phyloP scores from a whole-genome alignment of 768 basidiomycete genomes.

The Leccinum disarticulatum region DNA sequence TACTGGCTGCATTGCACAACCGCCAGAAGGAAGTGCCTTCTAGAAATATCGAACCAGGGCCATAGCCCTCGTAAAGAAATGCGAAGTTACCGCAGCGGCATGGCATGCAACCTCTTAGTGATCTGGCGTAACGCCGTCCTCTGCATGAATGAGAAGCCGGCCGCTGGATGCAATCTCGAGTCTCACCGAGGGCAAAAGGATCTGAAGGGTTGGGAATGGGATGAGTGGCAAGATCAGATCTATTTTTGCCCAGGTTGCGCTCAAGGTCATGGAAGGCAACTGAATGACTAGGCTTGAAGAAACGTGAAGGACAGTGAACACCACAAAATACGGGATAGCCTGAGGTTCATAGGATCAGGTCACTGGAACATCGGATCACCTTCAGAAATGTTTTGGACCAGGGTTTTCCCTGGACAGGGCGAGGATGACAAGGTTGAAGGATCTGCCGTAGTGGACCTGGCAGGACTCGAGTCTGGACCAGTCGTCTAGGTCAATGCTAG shows the following conservation, averaged over 20 bases:
- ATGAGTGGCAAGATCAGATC: neutral
- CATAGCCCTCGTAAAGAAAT: neutral
- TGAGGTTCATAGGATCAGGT: no score
- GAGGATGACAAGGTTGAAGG: no score
- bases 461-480: no score
- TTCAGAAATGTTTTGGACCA: no score
- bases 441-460: no score
- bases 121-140: neutral
- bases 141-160: neutral
- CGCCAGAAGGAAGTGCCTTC: neutral
- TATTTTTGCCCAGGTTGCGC: neutral
- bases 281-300: neutral
- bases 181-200: neutral
- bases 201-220: neutral
- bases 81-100: neutral
- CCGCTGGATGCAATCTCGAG: no score
- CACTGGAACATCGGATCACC: no score
- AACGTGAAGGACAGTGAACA: neutral
- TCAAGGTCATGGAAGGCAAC: neutral
- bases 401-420: no score
- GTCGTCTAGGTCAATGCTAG: no score
- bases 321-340: no score
- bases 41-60: neutral
- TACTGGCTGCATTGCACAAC: neutral
- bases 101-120: neutral